Evolutionary conservation across 805 yeast genomes (phyloP), one percentile per base, ranked within the genome.

Genomic region (Saccharomycopsis sp.): DNA sequence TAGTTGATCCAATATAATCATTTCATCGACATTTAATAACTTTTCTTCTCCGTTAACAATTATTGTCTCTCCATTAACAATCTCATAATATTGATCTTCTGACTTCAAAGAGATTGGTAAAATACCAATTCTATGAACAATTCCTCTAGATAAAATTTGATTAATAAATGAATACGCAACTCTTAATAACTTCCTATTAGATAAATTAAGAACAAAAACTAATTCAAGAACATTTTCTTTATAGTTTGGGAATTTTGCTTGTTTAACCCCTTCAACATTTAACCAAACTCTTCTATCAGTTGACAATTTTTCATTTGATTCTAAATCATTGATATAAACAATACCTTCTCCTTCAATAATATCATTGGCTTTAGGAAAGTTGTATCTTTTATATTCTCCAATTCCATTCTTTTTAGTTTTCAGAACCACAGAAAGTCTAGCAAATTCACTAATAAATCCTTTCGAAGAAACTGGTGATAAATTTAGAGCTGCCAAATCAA

Each of bases 121-220:
- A 2, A 89, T 47, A 5, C 96, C 98, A 38, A 89, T 53, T 56
- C 88, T 80, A 48, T 87, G 81, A 0, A 95, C 84, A 14, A 82
- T 66, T 1, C 75, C 74, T 32, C 72, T 69, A 10, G 68, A 63
- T n/a, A 76, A 51, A 2, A 76, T 61, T 2, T 71, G 57, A 20
- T 67, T 64, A 2, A 79, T 51, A 26, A 76, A 62, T 6, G 78
- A 63, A 15, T 70, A 58, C 21, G 78, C 56, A 1, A 69, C 72
- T 14, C 62, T 54, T 15, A 79, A 51, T 44, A 82, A 79, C 2
- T 62, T 59, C 12, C 62, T 61, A 46, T 74, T 64, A 2, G 76
- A 61, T 17, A 86, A 61, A 48, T 79, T 76, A 10, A 88, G 53
- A 0, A 72, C 83, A 51, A 89, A 76, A 0, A 89, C 70, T 18